These are phyloP conservation scores for Epicoccum sorghinum DNA, from an alignment of 2,329 filamentous ascomycete genomes.

Conservation along the genomic window DNA sequence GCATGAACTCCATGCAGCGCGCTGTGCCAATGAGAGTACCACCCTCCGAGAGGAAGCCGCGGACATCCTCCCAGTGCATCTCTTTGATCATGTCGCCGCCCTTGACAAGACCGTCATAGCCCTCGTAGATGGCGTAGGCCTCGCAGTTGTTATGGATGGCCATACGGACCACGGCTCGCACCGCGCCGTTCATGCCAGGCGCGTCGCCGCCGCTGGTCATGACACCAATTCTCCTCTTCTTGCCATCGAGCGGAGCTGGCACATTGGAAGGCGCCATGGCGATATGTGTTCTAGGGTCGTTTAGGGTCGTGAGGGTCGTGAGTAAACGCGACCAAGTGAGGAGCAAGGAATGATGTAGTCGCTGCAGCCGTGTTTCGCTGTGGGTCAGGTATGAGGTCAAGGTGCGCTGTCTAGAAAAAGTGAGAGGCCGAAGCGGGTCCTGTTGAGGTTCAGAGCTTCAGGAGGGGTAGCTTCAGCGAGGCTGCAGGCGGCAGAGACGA, in stretches of 20 bases:
- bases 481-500: conserved; percentile 1
- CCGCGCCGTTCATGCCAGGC: conserved; percentile 91
- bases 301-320: conserved; percentile 8
- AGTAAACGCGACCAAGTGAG: conserved; percentile 6
- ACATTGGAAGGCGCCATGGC: conserved; percentile 40
- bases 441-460: conserved; percentile 30
- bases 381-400: conserved; percentile 36
- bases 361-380: conserved; percentile 15
- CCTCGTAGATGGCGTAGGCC: conserved; percentile 71
- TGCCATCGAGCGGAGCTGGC: conserved; percentile 49
- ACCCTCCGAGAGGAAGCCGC: conserved; percentile 91
- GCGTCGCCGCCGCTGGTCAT: conserved; percentile 96
- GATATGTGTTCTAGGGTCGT: conserved; percentile 8
- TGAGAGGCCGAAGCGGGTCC: conserved; percentile 29
- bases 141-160: conserved; percentile 74
- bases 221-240: conserved; percentile 76
- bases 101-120: conserved; percentile 92
- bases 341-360: conserved; percentile 13
- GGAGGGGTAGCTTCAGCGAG: conserved; percentile 16
- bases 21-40: conserved; percentile 96
- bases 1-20: conserved; percentile 88
- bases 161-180: conserved; percentile 89
- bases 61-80: conserved; percentile 91
- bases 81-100: conserved; percentile 86
- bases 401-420: conserved; percentile 25